Percentiles rank a stretch among this genome's conserved stretches.
These are phyloP conservation scores for Cladosporium sp. DNA, from an alignment of 2,329 filamentous ascomycete genomes.

Conservation along the genomic window DNA sequence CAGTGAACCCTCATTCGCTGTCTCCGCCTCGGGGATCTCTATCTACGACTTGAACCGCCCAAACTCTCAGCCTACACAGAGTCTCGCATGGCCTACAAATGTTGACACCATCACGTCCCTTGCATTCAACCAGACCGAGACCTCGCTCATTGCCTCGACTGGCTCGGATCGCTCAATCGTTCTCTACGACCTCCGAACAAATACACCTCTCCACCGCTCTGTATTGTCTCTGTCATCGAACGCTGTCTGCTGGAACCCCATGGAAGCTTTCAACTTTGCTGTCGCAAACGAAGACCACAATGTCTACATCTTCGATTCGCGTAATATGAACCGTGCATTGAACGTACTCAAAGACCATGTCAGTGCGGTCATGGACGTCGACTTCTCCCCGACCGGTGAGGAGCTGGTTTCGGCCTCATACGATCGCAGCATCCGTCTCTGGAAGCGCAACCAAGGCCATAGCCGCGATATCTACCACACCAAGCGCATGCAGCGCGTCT, in stretches of 20 bases:
- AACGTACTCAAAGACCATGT: constrained; percentile 92
- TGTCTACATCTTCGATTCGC: constrained; percentile 88
- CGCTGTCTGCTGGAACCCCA: constrained; percentile 86
- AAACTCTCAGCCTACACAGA: constrained; percentile 72
- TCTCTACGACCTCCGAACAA: constrained; percentile 87
- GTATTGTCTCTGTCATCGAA: constrained; percentile 80
- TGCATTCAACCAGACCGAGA: constrained; percentile 91
- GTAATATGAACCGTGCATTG: constrained; percentile 79
- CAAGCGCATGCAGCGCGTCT: constrained; percentile 95
- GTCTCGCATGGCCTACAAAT: constrained; percentile 79
- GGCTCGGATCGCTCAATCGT: constrained; percentile 83
- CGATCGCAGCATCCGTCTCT: constrained; percentile 82
- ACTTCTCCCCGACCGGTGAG: constrained; percentile 91
- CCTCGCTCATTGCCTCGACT: constrained; percentile 80
- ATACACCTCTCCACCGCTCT: constrained; percentile 74
- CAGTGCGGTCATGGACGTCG: constrained; percentile 90
- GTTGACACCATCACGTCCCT: constrained; percentile 87
- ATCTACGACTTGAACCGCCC: constrained; percentile 85
- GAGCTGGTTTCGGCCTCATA: constrained; percentile 89
- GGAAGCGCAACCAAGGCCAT: constrained; percentile 75
- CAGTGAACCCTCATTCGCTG: constrained; percentile 72
- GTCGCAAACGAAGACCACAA: constrained; percentile 95
- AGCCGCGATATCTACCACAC: constrained; percentile 95
- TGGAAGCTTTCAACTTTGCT: constrained; percentile 95
- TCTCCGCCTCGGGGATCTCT: constrained; percentile 67